These are phyloP conservation scores for Leavenworthia alabamica DNA, from an alignment of 345 rosid genomes.

Conservation along the genomic window DNA sequence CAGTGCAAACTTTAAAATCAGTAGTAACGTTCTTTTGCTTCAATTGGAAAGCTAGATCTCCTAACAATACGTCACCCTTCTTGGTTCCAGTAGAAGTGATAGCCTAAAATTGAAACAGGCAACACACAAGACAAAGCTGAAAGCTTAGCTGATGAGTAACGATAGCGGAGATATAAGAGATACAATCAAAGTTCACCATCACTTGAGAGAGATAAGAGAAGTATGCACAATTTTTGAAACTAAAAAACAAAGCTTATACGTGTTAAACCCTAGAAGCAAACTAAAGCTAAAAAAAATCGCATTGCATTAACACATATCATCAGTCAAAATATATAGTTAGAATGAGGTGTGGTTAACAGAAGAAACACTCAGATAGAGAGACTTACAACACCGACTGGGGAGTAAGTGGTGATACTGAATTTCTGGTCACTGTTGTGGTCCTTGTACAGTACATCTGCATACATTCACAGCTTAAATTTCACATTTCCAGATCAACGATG, in stretches of 20 bases:
- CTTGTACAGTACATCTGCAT: constrained; percentile 41
- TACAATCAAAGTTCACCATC: background rate
- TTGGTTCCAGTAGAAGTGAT: constrained; percentile 66
- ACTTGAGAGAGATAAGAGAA: background rate
- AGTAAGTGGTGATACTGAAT: constrained; percentile 70
- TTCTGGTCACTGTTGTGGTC: constrained; percentile 91
- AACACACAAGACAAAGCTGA: no score
- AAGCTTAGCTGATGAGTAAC: background rate
- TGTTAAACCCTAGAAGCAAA: background rate
- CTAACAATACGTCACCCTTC: constrained; percentile 71
- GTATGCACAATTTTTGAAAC: background rate
- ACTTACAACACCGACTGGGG: constrained; percentile 74
- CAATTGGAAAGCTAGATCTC: constrained; percentile 74
- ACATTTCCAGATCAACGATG: background rate
- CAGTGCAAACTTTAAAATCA: constrained; percentile 74
- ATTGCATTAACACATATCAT: no score
- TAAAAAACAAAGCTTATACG: background rate
- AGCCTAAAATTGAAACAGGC: constrained; percentile 36
- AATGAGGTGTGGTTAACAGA: background rate
- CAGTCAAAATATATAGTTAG: background rate
- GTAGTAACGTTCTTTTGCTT: constrained; percentile 80
- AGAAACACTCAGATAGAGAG: background rate
- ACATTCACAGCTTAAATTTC: background rate
- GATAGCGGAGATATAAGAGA: background rate
- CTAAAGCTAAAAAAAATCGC: no score